Conservation (phyloP, 192 early-diverging fungal genomes). For the Martensiomyces pterosporus region DNA sequence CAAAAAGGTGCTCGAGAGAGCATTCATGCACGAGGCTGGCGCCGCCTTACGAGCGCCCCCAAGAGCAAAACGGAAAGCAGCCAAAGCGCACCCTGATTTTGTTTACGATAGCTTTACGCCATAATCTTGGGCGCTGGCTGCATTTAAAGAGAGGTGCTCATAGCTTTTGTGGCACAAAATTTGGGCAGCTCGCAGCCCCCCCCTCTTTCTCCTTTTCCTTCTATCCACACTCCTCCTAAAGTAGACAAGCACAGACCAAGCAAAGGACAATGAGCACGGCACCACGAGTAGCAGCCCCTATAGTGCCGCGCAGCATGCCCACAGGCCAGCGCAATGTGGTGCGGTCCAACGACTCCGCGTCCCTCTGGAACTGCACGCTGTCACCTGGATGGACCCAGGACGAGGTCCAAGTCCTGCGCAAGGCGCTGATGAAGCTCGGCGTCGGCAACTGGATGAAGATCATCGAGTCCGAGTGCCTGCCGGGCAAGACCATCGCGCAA, state of each 20-base stretch:
- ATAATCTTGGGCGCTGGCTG: too few relatives aligned
- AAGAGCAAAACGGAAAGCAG: too few relatives aligned
- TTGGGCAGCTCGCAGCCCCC: too few relatives aligned
- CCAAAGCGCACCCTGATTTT: too few relatives aligned
- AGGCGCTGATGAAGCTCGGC: conserved; percentile 84
- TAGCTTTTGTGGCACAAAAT: too few relatives aligned
- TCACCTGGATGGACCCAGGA: conserved; percentile 88
- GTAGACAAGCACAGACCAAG: conserved; percentile 7
- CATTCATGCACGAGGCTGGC: too few relatives aligned
- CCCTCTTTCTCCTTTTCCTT: too few relatives aligned
- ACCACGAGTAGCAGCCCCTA: conserved; percentile 5
- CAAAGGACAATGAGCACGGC: conserved; percentile 17
- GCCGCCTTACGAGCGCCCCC: too few relatives aligned
- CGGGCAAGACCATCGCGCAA: conserved; percentile 96
- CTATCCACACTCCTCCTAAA: too few relatives aligned
- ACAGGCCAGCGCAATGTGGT: conserved; percentile 84
- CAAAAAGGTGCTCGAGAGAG: too few relatives aligned
- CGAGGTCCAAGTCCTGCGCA: conserved; percentile 77
- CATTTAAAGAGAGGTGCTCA: too few relatives aligned
- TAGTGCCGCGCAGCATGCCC: conserved; percentile 84
- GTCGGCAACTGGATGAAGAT: conserved; percentile 97
- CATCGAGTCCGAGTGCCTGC: conserved; percentile 81
- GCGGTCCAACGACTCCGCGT: conserved; percentile 89
- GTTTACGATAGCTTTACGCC: too few relatives aligned
- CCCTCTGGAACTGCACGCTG: conserved; percentile 92